Evolutionary conservation across 306 rosid genomes (phyloP).

Genomic region (Astragalus membranaceus): DNA sequence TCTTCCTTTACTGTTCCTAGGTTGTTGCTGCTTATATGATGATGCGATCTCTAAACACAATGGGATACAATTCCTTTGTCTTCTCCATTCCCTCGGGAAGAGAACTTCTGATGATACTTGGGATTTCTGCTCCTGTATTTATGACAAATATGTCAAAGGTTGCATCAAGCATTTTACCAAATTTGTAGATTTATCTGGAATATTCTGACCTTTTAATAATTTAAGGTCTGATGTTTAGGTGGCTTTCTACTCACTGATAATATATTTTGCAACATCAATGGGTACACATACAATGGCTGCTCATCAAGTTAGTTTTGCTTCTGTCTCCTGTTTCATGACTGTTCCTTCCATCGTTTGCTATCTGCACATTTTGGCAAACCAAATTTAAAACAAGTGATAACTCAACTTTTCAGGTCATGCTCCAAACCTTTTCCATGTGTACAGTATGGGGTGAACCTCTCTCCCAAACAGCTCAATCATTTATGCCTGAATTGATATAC

Average conservation of each 20-base stretch:
- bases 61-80: conserved; percentile 67
- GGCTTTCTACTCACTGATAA: conserved; percentile 72
- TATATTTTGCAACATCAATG: conserved; percentile 77
- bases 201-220: conserved; percentile 9
- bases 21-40: conserved; percentile 86
- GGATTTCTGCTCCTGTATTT: conserved; percentile 78
- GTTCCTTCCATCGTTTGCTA: conserved; percentile 12
- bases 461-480: conserved; percentile 92
- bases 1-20: conserved; percentile 30
- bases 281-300: conserved; percentile 90
- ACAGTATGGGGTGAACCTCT: conserved; percentile 98
- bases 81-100: conserved; percentile 59
- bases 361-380: background rate
- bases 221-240: conserved; percentile 39
- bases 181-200: conserved; percentile 1
- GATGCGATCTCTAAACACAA: conserved; percentile 61
- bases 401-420: conserved; percentile 60
- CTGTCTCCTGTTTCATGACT: conserved; percentile 1
- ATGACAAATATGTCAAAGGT: conserved; percentile 83
- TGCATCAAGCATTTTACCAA: conserved; percentile 11
- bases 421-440: conserved; percentile 72
- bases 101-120: conserved; percentile 50
- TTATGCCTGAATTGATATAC: conserved; percentile 78
- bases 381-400: conserved; percentile 18
- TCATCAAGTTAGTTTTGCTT: conserved; percentile 64